phyloP scores from a whole-genome alignment of 768 basidiomycete species.

The Leccinum incarnatum region DNA sequence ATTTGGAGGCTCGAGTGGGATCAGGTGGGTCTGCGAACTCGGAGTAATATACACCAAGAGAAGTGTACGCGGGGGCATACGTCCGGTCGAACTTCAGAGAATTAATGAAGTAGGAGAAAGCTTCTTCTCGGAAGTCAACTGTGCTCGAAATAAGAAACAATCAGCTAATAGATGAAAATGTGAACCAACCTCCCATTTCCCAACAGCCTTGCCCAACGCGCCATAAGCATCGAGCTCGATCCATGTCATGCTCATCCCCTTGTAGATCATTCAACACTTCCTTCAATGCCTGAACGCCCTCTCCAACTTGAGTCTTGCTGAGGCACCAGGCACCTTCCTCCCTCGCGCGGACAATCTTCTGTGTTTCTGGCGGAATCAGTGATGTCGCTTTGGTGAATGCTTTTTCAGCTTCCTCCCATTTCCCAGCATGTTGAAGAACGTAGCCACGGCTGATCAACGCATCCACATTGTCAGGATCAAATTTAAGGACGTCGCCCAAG shows the following conservation, averaged over 20 bases:
- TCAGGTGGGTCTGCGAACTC: constrained; percentile 72
- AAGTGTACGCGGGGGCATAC: constrained; percentile 92
- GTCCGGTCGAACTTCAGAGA: constrained; percentile 71
- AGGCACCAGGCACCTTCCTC: constrained; percentile 89
- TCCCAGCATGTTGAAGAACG: constrained; percentile 57
- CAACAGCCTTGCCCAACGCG: constrained; percentile 76
- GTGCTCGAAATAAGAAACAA: constrained; percentile 4
- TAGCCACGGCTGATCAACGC: constrained; percentile 76
- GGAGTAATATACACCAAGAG: constrained; percentile 86
- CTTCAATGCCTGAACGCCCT: constrained; percentile 48
- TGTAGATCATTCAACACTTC: constrained; percentile 43
- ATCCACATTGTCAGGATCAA: constrained; percentile 58
- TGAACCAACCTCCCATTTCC: constrained; percentile 61
- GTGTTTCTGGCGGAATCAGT: constrained; percentile 43
- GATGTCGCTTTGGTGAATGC: constrained; percentile 60
- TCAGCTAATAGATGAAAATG: not conserved
- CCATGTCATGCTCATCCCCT: constrained; percentile 47
- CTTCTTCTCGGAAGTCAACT: constrained; percentile 56
- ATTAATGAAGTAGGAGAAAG: constrained; percentile 76
- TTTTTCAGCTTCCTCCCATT: constrained; percentile 66
- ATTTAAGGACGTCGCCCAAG: constrained; percentile 65
- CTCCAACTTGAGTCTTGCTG: constrained; percentile 48
- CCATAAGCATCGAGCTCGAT: constrained; percentile 81
- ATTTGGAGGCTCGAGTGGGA: constrained; percentile 83
- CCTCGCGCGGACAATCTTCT: constrained; percentile 56